Evolutionary conservation across 768 basidiomycete species (phyloP).

Genomic region (Tulasnella sp.): DNA sequence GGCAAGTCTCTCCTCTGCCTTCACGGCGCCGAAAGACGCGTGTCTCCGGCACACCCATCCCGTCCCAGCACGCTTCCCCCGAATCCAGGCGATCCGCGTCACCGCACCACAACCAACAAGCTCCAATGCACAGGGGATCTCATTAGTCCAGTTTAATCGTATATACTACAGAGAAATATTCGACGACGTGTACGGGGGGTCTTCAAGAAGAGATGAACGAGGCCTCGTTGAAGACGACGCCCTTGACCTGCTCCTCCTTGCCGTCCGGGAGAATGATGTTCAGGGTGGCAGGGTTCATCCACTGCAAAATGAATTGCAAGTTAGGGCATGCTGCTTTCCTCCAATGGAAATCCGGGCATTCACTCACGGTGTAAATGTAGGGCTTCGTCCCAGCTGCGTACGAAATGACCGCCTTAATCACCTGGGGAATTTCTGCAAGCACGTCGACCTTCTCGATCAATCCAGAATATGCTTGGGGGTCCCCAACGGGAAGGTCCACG

Average conservation of each 20-base stretch:
- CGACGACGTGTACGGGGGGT: constrained; percentile 35
- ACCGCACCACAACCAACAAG: not conserved
- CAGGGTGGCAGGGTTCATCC: constrained; percentile 60
- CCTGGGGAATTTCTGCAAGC: constrained; percentile 90
- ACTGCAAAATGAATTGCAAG: constrained; percentile 46
- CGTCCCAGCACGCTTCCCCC: not conserved
- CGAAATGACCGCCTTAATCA: constrained; percentile 89
- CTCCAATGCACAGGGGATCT: not conserved
- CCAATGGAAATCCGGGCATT: not conserved
- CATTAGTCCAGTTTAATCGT: not conserved
- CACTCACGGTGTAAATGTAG: constrained; percentile 85
- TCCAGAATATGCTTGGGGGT: constrained; percentile 62
- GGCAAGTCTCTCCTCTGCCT: not conserved
- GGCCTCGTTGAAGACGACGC: constrained; percentile 82
- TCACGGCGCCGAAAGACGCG: constrained; percentile 5
- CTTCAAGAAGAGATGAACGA: constrained; percentile 75
- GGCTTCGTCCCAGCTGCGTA: constrained; percentile 94
- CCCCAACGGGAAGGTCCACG: constrained; percentile 61
- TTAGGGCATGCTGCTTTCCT: not conserved
- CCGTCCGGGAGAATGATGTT: constrained; percentile 51
- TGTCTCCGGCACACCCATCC: constrained; percentile 3
- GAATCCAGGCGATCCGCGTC: constrained; percentile 7
- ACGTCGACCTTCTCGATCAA: constrained; percentile 93
- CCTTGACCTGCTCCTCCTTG: constrained; percentile 54
- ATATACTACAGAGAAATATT: constrained; percentile 13